These are phyloP conservation scores for Backusella morwellensis DNA, from an alignment of 192 early-diverging fungal genomes.

Conservation along the genomic window DNA sequence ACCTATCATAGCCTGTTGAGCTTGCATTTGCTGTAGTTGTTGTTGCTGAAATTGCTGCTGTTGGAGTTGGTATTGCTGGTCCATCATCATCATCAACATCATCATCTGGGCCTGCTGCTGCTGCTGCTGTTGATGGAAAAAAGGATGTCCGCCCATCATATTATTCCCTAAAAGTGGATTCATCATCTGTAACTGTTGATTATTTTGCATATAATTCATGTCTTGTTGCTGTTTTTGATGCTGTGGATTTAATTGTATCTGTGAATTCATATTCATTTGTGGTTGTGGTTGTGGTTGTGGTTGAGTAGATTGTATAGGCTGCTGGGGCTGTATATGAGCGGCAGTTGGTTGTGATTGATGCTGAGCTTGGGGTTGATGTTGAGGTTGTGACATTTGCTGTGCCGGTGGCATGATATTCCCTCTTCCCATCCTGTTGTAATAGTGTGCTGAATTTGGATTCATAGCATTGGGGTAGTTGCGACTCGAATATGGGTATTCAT, in stretches of 20 bases:
- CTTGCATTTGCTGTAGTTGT: background rate
- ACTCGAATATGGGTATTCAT: background rate
- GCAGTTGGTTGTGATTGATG: background rate
- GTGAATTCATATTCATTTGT: background rate
- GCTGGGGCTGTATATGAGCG: background rate
- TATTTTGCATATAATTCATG: background rate
- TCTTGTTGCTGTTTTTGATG: background rate
- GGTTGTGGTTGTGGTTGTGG: background rate
- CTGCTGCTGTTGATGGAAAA: background rate
- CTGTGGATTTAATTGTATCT: background rate
- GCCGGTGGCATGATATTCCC: background rate
- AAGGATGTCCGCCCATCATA: background rate
- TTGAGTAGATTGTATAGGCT: background rate
- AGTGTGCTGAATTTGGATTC: background rate
- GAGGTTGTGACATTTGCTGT: background rate
- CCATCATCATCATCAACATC: background rate
- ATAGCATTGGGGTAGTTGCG: background rate
- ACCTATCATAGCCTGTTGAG: background rate
- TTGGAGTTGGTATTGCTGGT: background rate
- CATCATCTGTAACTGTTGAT: background rate
- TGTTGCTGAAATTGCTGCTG: background rate
- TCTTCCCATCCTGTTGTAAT: background rate
- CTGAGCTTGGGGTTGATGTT: background rate
- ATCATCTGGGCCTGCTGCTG: background rate
- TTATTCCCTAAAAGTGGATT: background rate